Evolutionary conservation across 495 filamentous ascomycete genomes (phyloP), one percentile per base, ranked within the genome.

Genomic region (Alectoria sarmentosa): DNA sequence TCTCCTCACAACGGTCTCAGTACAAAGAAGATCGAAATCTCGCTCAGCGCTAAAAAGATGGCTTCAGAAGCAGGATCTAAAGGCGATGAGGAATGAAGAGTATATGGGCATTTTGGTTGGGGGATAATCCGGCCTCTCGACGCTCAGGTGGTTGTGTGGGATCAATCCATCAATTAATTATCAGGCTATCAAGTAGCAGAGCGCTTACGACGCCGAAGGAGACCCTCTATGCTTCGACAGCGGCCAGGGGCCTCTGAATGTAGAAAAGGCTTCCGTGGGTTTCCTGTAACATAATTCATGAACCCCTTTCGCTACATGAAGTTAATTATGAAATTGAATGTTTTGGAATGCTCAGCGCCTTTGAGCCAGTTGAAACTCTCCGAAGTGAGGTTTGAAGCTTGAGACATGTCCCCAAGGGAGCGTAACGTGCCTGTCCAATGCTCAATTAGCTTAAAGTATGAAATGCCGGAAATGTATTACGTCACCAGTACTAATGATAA

Each of bases 21-120:
- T 41, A 58, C 38, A 26, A 74, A 73, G 64, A 76, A 75, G 58
- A 76, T 76, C 44, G 72, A 73, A 26, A 76, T 76, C 46, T 73
- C 70, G 17, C 64, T 76, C 41, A 58, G 54, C 10, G 65, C 49
- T 14, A 66, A 62, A 57, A 19, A 58, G 17, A 17, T 49, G 34
- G 61, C 34, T 21, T 48, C 63, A 54, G 63, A 65, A 42, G 39
- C 36, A 36, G 63, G 57, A 13, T 49, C 17, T 34, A 60, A 65
- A 44, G 41, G 36, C 32, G 56, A 65, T 52, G 56, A 65, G 21
- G 63, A 44, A 19, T 65, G 63, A 65, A 41, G 14, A 19, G 19
- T 0, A 3, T 0, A 17, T 55, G 1, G 21, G 26, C 11, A 7
- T 34, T 55, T 28, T 34, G 30, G 26, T 3, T 32, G 4, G 52